These are phyloP conservation scores for Carpinus fangiana DNA, from an alignment of 306 rosid species.

Conservation along the genomic window DNA sequence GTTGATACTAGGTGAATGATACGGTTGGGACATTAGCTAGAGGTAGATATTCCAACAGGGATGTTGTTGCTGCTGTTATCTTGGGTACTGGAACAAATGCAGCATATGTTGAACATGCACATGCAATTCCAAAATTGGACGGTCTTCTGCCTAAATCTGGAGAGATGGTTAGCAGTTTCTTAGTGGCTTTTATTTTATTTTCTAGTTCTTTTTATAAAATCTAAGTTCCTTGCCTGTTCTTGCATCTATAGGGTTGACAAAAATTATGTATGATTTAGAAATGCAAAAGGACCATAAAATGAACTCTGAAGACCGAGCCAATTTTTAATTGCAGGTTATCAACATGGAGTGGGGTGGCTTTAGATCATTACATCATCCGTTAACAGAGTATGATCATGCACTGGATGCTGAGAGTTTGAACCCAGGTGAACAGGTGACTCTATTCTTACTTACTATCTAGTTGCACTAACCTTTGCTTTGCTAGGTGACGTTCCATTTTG, in stretches of 20 bases:
- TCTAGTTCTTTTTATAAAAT: neutral
- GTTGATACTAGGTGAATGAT: conserved; percentile 77
- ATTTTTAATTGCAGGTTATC: conserved; percentile 57
- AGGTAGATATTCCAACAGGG: conserved; percentile 65
- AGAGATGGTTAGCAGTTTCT: conserved; percentile 64
- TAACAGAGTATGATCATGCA: conserved; percentile 76
- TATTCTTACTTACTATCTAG: neutral
- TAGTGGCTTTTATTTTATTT: neutral
- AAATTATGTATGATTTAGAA: neutral
- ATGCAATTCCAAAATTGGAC: conserved; percentile 93
- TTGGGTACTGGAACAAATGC: conserved; percentile 99
- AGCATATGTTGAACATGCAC: conserved; percentile 81
- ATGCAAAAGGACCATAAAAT: neutral
- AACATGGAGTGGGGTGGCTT: conserved; percentile 99
- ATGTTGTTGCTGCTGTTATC: conserved; percentile 88
- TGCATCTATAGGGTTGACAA: too few relatives aligned
- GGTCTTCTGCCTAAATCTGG: conserved; percentile 86
- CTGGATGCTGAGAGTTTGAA: conserved; percentile 79
- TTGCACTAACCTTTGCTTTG: too few relatives aligned
- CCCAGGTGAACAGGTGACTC: conserved; percentile 91
- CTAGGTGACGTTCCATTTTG: too few relatives aligned
- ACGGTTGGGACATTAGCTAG: conserved; percentile 93
- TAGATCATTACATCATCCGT: conserved; percentile 79
- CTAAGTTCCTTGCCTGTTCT: too few relatives aligned
- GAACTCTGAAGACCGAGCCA: too few relatives aligned